Conservation (phyloP, 2,329 filamentous ascomycete genomes). For the Lasiodiplodia sp. region DNA sequence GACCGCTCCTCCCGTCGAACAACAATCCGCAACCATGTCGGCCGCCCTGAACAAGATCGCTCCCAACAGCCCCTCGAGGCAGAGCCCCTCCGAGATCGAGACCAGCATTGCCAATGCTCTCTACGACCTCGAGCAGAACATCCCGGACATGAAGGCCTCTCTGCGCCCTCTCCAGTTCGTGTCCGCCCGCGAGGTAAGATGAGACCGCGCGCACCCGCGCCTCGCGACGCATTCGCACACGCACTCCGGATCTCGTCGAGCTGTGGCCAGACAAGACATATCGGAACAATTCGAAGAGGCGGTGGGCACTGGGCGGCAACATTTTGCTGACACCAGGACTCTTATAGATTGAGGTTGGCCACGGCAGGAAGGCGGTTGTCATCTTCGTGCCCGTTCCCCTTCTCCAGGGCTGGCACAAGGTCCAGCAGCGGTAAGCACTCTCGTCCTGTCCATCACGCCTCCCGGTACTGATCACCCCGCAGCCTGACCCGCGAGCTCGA, state of each 20-base stretch:
- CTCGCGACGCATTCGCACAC: not conserved
- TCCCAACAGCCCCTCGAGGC: conserved; percentile 84
- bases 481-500: conserved; percentile 99
- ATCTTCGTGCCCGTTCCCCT: conserved; percentile 99
- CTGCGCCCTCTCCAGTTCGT: conserved; percentile 98
- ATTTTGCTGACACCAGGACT: conserved; percentile 63
- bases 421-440: conserved; percentile 93
- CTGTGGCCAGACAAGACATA: conserved; percentile 28
- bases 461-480: conserved; percentile 30
- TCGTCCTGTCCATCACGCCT: conserved; percentile 12
- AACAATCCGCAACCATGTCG: conserved; percentile 37
- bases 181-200: conserved; percentile 98
- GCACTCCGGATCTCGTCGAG: conserved; percentile 14
- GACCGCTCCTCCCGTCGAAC: conserved; percentile 29
- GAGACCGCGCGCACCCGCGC: conserved; percentile 32
- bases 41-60: conserved; percentile 97
- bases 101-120: conserved; percentile 95
- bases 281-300: conserved; percentile 55
- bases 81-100: conserved; percentile 97
- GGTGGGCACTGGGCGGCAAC: conserved; percentile 64
- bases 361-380: conserved; percentile 99
- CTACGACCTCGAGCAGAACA: conserved; percentile 99
- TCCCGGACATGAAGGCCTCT: conserved; percentile 93
- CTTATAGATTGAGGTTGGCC: conserved; percentile 97
- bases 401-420: conserved; percentile 97